phyloP scores from a whole-genome alignment of 2,329 filamentous ascomycete genomes.

The Neoscytalidium dimidiatum region DNA sequence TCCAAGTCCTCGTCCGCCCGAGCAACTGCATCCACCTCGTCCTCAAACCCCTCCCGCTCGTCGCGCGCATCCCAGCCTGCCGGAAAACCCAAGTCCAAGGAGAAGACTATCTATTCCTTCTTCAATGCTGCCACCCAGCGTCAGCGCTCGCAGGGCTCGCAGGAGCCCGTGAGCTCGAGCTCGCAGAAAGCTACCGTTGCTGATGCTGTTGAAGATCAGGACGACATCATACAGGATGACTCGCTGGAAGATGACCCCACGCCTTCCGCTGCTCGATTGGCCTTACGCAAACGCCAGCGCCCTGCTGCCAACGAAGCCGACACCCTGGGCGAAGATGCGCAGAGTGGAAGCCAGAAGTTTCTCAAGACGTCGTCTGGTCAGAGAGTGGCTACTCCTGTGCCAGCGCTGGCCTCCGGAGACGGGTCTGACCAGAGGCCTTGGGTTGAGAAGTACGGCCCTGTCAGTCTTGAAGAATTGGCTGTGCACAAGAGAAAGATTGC shows the following conservation, averaged over 20 bases:
- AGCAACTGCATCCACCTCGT: neutral
- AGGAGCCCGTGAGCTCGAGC: constrained; percentile 42
- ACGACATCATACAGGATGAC: constrained; percentile 42
- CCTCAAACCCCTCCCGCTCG: neutral
- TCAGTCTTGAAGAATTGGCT: constrained; percentile 76
- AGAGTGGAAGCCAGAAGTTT: constrained; percentile 47
- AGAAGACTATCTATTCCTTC: constrained; percentile 51
- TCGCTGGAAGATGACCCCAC: constrained; percentile 31
- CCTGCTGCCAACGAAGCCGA: constrained; percentile 22
- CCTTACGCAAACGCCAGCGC: constrained; percentile 31
- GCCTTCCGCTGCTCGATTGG: constrained; percentile 25
- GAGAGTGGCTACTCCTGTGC: constrained; percentile 32
- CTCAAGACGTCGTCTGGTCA: constrained; percentile 40
- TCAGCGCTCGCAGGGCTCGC: constrained; percentile 34
- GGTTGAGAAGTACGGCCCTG: constrained; percentile 81
- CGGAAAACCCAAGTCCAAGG: constrained; percentile 37
- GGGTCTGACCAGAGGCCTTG: constrained; percentile 70
- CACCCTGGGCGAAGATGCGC: constrained; percentile 25
- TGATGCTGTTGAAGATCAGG: constrained; percentile 28
- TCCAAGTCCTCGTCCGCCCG: constrained; percentile 21
- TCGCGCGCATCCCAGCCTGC: constrained; percentile 32
- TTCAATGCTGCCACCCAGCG: constrained; percentile 48
- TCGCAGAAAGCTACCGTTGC: constrained; percentile 35
- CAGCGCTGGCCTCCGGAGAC: constrained; percentile 26
- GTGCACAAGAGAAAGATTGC: constrained; percentile 93